Evolutionary conservation across 164 flowering plant genomes (phyloP).

Genomic region (Kalanchoe fedtschenkoi): DNA sequence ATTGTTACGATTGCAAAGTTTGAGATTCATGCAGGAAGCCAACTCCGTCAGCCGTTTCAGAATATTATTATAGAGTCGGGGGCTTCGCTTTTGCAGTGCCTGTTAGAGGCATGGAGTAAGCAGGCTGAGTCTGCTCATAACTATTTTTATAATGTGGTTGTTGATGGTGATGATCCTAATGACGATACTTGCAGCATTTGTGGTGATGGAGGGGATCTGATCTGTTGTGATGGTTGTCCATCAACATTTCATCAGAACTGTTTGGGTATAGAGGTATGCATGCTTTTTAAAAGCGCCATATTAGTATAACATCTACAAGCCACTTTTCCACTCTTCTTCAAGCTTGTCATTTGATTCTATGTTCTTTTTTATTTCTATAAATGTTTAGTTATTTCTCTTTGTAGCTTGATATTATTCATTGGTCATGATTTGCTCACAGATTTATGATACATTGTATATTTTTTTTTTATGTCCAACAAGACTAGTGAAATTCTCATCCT

Average conservation of each 20-base stretch:
- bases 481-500: not conserved
- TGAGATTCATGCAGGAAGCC: conserved; percentile 96
- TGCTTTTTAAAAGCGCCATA: not conserved
- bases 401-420: not conserved
- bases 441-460: not conserved
- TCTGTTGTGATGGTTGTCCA: conserved; percentile 98
- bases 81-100: conserved; percentile 70
- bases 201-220: conserved; percentile 95
- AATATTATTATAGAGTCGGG: conserved; percentile 68
- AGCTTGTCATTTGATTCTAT: not conserved
- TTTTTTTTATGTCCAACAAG: not conserved
- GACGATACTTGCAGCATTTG: conserved; percentile 96
- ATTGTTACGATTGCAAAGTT: conserved; percentile 75
- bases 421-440: not conserved
- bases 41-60: conserved; percentile 66
- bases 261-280: conserved; percentile 60
- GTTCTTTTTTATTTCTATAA: not conserved
- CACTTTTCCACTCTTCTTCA: not conserved
- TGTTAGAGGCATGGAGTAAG: conserved; percentile 73
- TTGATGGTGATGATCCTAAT: conserved; percentile 76
- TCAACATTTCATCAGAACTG: conserved; percentile 91
- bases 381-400: not conserved
- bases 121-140: conserved; percentile 38
- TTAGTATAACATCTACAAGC: not conserved
- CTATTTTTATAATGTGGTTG: conserved; percentile 41